Evolutionary conservation across 1,284 basidiomycete genomes (phyloP), one percentile per base, ranked within the genome.

Genomic region (Fomitopsis betulina): DNA sequence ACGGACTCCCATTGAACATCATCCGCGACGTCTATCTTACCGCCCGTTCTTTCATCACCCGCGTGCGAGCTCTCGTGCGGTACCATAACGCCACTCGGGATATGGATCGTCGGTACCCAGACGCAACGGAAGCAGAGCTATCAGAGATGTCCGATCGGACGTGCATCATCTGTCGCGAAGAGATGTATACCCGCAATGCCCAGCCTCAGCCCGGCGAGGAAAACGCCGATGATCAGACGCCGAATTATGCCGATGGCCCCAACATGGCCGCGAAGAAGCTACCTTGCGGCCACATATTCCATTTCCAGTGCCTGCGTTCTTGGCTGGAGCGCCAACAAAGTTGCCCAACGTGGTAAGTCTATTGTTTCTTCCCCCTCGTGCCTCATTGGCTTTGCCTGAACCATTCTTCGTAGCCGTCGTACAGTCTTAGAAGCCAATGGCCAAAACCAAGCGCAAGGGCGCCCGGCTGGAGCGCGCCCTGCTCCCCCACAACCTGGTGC

Each of bases 91-190:
- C 97, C 1, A 98, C 96, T 1, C 81, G 89, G 57, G 96, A 99
- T 72, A 99, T 99, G 96, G 95, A 99, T 68, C 83, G 92, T 63
- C 81, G 93, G 45, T 99, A 99, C 73, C 95, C 96, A 5, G 88
- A 96, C 69, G 96, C 95, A n/a, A 93, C 91, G 1, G 81, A 84
- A 59, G 90, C 87, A 58, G 96, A 99, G 72, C 78, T 99, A 72
- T 75, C 80, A 30, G 76, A 79, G 9, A 86, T 90, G 80, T 88
- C 84, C 53, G 97, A 99, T 74, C 84, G 84, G 58, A 98, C 95
- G 2, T 99, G 97, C 70, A 98, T 99, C 68, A 98, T 99, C 65
- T 98, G 97, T 70, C 84, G 97, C n/a, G 96, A 99, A 74, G 96
- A 99, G 70, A 96, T 99, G 94, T 73, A 83, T 38, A 72, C 74